phyloP scores from a whole-genome alignment of 768 basidiomycete species.

The Mycena rosella region DNA sequence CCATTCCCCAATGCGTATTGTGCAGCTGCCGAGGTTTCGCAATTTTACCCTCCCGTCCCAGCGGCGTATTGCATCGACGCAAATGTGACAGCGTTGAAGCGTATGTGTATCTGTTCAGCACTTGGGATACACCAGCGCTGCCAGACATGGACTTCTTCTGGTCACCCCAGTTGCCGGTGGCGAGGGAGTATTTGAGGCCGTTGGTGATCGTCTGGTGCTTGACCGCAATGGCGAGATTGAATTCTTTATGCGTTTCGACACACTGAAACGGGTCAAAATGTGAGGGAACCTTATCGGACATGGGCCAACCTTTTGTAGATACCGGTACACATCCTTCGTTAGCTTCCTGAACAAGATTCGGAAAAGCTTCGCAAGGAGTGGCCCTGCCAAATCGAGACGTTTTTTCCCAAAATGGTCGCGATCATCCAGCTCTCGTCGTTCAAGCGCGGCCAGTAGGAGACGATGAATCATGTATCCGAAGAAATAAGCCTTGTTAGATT shows the following conservation, averaged over 20 bases:
- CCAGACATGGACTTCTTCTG: slow-evolving; percentile 99
- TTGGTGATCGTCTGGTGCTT: slow-evolving; percentile 98
- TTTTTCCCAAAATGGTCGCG: slow-evolving; percentile 99
- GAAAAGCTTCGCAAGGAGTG: slow-evolving; percentile 96
- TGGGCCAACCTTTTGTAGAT: slow-evolving; percentile 88
- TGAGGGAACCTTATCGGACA: neutral
- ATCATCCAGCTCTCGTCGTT: slow-evolving; percentile 96
- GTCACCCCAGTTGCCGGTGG: slow-evolving; percentile 99
- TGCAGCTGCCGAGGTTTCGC: slow-evolving; percentile 99
- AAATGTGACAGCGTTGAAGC: slow-evolving; percentile 98
- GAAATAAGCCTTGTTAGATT: slow-evolving; percentile 99
- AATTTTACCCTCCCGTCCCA: slow-evolving; percentile 98
- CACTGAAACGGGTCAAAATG: slow-evolving; percentile 67
- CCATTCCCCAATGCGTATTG: slow-evolving; percentile 99
- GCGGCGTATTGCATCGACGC: slow-evolving; percentile 97
- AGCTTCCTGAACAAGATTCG: slow-evolving; percentile 97
- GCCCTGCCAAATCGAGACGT: slow-evolving; percentile 95
- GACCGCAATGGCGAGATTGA: slow-evolving; percentile 91
- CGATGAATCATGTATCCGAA: slow-evolving; percentile 99
- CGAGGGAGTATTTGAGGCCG: slow-evolving; percentile 96
- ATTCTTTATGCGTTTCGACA: slow-evolving; percentile 96
- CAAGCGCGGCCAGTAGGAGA: slow-evolving; percentile 91
- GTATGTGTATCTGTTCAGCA: slow-evolving; percentile 98
- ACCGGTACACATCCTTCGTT: slow-evolving; percentile 96
- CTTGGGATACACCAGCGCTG: slow-evolving; percentile 98